Conservation (phyloP, 2,329 filamentous ascomycete species). For the Hymenoscyphus scutula region DNA sequence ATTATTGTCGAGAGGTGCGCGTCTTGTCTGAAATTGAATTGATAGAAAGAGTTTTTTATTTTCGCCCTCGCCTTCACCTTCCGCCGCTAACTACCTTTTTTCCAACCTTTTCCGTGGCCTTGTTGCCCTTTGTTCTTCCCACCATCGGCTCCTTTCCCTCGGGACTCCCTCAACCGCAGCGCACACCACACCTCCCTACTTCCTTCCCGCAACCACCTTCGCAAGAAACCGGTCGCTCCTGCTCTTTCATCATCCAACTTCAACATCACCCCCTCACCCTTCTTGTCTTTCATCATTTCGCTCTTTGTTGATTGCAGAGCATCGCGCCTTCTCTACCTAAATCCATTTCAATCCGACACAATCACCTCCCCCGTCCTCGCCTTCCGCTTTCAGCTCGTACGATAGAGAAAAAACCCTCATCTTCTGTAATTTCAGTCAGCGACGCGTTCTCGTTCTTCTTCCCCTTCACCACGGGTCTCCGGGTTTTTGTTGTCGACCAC, state of each 20-base stretch:
- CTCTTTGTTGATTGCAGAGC: constrained; percentile 34
- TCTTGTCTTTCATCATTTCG: constrained; percentile 24
- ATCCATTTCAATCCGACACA: not conserved
- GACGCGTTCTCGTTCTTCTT: constrained; percentile 28
- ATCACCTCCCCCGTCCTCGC: not conserved
- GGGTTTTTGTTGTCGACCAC: constrained; percentile 24
- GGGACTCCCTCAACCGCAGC: not conserved
- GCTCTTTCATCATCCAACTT: not conserved
- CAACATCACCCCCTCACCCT: not conserved
- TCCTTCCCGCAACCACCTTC: not conserved
- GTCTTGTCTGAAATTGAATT: constrained; percentile 2
- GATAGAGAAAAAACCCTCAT: constrained; percentile 12
- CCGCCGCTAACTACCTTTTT: not conserved
- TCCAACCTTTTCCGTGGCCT: not conserved
- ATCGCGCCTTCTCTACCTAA: constrained; percentile 22
- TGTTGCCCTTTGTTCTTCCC: not conserved
- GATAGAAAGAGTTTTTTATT: not conserved
- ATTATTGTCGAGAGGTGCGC: constrained; percentile 17
- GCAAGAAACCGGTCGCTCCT: constrained; percentile 3
- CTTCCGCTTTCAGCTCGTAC: constrained; percentile 10
- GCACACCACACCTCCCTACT: not conserved
- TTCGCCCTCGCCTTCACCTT: not conserved
- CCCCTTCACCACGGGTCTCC: constrained; percentile 17
- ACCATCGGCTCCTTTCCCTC: not conserved
- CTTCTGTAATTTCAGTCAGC: constrained; percentile 25